These are phyloP conservation scores for Globisporangium abappressorium DNA, from an alignment of 352 stramenopile species.

Conservation along the genomic window DNA sequence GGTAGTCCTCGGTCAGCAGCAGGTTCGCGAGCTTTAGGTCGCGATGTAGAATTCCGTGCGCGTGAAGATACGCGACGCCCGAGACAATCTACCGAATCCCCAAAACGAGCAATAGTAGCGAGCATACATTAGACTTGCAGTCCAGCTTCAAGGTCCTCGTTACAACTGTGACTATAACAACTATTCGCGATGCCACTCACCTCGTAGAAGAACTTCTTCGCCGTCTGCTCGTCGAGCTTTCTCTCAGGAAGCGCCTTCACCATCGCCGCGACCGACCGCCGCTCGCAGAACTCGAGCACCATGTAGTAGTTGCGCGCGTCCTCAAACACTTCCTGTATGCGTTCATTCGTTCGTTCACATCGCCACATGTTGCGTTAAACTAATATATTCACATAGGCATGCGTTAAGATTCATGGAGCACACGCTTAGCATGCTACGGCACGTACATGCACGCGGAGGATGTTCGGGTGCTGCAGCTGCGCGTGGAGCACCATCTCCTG, in stretches of 20 bases:
- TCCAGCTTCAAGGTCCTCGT: background rate
- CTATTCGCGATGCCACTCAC: constrained; percentile 13
- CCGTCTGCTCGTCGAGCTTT: constrained; percentile 39
- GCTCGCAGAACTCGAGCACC: constrained; percentile 60
- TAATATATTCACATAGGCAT: background rate
- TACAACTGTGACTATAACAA: constrained; percentile 30
- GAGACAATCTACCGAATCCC: constrained; percentile 84
- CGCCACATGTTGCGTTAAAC: too few species aligned
- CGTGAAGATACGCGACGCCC: constrained; percentile 99
- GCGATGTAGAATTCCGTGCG: constrained; percentile 98
- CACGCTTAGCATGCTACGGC: background rate
- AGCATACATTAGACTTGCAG: background rate
- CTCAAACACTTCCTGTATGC: constrained; percentile 51
- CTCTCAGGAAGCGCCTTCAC: constrained; percentile 32
- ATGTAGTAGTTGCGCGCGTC: constrained; percentile 79
- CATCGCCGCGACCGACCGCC: constrained; percentile 44
- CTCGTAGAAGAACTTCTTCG: constrained; percentile 55
- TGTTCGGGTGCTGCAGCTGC: constrained; percentile 96
- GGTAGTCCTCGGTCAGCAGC: constrained; percentile 96
- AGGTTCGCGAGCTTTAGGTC: constrained; percentile 99
- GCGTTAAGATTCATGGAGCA: background rate
- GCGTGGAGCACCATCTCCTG: constrained; percentile 74
- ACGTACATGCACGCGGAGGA: constrained; percentile 92
- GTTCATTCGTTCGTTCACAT: background rate
- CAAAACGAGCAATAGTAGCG: background rate